Base-by-base conservation (phyloP, 2,329 filamentous ascomycete genomes). In the Colletotrichum viniferum region DNA sequence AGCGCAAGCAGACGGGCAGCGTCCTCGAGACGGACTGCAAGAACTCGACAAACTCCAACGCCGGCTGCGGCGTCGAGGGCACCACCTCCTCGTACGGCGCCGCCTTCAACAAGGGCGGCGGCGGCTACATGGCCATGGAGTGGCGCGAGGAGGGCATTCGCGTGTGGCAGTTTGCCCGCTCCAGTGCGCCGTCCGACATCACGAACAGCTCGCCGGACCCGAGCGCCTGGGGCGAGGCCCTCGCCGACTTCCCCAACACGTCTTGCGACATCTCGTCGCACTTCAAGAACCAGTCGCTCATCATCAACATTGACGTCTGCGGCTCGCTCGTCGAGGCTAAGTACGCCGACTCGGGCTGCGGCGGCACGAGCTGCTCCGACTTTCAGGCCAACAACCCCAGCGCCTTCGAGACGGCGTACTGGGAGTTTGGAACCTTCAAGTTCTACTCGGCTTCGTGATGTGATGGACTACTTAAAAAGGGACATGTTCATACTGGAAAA, bases 301-400 rank as follows among this genome's bases (percentile, higher is more conserved):
- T 94, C 77, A 88, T 88, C 56, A 93, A 94, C 79, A 93, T 94
- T 77, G 90, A 92, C 80, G 83, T 94, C 9, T 94, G 92, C 77
- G 92, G 92, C 1, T 82, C 88, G 55, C 85, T 90, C 77, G 89
- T 88, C 5, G 88, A 88, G 61, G 84, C 83, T 4, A 82, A 84
- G 38, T 91, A 87, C 78, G 82, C 83, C 3, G 78, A 82, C 14
- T 89, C 89, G 24, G 87, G 86, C 69, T 88, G 87, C 83, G 78
- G 82, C 80, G 82, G 74, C n/a, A 69, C 66, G 26, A 91, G 87
- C 71, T 94, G 92, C 79, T 85, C 85, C 5, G 87, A 90, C 65
- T 90, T 87, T 76, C 91, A 93, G 9, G 88, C 91, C 7, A 89
- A 88, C 69, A 89, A 91, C 77, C 91, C 88, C 24, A 82, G 80